Evolutionary conservation across 805 yeast species (phyloP).

Genomic region (Starmerella vitae): DNA sequence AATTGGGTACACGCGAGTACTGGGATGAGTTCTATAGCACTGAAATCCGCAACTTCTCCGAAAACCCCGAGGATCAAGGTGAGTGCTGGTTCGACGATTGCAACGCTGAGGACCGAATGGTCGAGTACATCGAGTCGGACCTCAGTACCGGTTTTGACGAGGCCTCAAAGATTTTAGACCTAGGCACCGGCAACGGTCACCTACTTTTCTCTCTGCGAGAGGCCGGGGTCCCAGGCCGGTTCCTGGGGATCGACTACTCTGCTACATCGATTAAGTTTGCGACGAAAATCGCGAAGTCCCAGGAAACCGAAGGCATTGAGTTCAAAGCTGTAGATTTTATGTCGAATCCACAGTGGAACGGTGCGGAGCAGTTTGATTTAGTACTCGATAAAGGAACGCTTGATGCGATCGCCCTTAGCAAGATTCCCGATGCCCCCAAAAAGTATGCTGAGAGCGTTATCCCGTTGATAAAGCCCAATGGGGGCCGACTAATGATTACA

Average conservation of each 20-base stretch:
- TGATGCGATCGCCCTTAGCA: slow-evolving; percentile 87
- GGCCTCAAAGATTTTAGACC: slow-evolving; percentile 42
- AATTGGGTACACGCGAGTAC: slow-evolving; percentile 75
- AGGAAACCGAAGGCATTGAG: slow-evolving; percentile 23
- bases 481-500: slow-evolving; percentile 59
- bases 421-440: slow-evolving; percentile 27
- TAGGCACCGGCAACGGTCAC: slow-evolving; percentile 97
- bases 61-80: slow-evolving; percentile 75
- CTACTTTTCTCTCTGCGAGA: slow-evolving; percentile 62
- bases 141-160: slow-evolving; percentile 20
- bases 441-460: slow-evolving; percentile 50
- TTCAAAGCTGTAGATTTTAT: slow-evolving; percentile 66
- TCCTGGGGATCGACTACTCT: slow-evolving; percentile 79
- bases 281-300: slow-evolving; percentile 35
- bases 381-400: slow-evolving; percentile 89
- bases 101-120: slow-evolving; percentile 79
- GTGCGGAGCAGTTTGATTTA: slow-evolving; percentile 43
- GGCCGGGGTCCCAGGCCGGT: slow-evolving; percentile 39
- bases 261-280: slow-evolving; percentile 71
- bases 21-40: slow-evolving; percentile 80
- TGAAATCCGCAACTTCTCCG: slow-evolving; percentile 58
- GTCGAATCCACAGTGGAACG: slow-evolving; percentile 29
- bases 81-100: slow-evolving; percentile 95
- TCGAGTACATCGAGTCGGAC: slow-evolving; percentile 51
- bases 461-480: slow-evolving; percentile 37